Percentiles rank a stretch among this genome's conserved stretches.
Evolutionary conservation across 768 basidiomycete genomes (phyloP).

Genomic region (Rhizopogon vinicolor): DNA sequence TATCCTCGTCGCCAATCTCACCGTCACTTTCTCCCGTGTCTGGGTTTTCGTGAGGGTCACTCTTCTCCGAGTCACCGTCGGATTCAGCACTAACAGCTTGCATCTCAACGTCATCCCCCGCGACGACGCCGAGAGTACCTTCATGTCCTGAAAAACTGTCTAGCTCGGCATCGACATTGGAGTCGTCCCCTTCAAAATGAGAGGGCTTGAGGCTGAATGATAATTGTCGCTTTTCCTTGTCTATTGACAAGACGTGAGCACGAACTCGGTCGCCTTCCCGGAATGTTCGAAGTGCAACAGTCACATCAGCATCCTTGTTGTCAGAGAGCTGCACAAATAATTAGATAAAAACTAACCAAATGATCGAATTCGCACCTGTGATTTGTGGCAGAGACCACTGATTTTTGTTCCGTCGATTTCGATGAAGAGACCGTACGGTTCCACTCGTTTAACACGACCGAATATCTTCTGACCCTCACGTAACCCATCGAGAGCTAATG

Average conservation of each 20-base stretch:
- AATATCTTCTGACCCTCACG: slow-evolving; percentile 76
- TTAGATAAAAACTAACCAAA: not conserved
- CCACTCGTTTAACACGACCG: slow-evolving; percentile 75
- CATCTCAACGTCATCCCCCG: slow-evolving; percentile 17
- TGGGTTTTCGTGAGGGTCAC: slow-evolving; percentile 11
- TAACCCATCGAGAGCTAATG: slow-evolving; percentile 50
- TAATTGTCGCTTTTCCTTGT: slow-evolving; percentile 76
- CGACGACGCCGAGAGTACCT: slow-evolving; percentile 26
- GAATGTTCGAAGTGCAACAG: slow-evolving; percentile 75
- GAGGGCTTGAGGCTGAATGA: slow-evolving; percentile 85
- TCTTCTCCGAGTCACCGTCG: slow-evolving; percentile 4
- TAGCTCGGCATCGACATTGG: slow-evolving; percentile 29
- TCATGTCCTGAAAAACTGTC: slow-evolving; percentile 26
- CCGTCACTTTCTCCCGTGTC: slow-evolving; percentile 11
- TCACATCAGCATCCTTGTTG: slow-evolving; percentile 75
- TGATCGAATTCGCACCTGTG: slow-evolving; percentile 52
- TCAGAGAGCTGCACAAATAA: slow-evolving; percentile 68
- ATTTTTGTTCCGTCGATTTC: slow-evolving; percentile 82
- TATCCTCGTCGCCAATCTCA: slow-evolving; percentile 16
- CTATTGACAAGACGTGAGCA: slow-evolving; percentile 67
- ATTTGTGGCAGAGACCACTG: slow-evolving; percentile 91
- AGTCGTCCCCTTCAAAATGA: slow-evolving; percentile 67
- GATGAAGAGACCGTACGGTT: slow-evolving; percentile 91
- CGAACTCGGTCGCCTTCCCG: slow-evolving; percentile 84
- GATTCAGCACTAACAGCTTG: slow-evolving; percentile 18